Evolutionary conservation across 2,329 filamentous ascomycete genomes (phyloP).

Genomic region (Calonectria pteridis): DNA sequence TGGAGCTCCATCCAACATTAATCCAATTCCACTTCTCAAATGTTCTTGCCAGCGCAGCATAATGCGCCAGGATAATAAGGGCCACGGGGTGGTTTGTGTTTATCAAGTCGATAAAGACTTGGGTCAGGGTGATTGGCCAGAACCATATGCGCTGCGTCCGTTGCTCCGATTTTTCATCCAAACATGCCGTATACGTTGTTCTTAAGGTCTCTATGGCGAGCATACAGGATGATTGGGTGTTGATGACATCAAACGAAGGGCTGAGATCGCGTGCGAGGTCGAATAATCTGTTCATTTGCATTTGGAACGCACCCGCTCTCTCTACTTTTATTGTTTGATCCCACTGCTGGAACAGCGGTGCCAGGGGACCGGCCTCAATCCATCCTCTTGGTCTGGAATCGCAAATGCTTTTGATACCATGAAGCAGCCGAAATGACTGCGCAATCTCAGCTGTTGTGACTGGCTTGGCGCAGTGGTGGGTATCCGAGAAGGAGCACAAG

Average conservation of each 20-base stretch:
- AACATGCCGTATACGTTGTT: conserved; percentile 19
- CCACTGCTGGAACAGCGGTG: conserved; percentile 15
- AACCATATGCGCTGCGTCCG: conserved; percentile 27
- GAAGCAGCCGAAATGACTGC: conserved; percentile 32
- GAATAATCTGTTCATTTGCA: conserved; percentile 24
- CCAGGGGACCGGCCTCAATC: conserved; percentile 24
- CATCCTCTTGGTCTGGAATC: conserved; percentile 28
- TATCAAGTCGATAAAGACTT: conserved; percentile 30
- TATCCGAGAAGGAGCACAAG: conserved; percentile 29
- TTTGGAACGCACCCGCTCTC: conserved; percentile 25
- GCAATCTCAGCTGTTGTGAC: conserved; percentile 17
- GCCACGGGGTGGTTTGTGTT: conserved; percentile 29
- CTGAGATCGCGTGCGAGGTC: conserved; percentile 22
- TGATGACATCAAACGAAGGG: conserved; percentile 28
- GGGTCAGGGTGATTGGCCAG: conserved; percentile 31
- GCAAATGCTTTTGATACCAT: conserved; percentile 31
- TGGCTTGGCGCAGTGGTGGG: not conserved
- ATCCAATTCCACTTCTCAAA: conserved; percentile 31
- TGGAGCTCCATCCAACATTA: conserved; percentile 27
- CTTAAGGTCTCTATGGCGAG: conserved; percentile 29
- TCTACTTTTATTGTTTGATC: not conserved
- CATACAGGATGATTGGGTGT: conserved; percentile 29
- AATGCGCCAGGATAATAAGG: conserved; percentile 29
- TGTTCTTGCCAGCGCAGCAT: conserved; percentile 27
- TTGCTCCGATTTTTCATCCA: not conserved